These are phyloP conservation scores for Neurospora sp. DNA, from an alignment of 495 filamentous ascomycete species.

Conservation along the genomic window DNA sequence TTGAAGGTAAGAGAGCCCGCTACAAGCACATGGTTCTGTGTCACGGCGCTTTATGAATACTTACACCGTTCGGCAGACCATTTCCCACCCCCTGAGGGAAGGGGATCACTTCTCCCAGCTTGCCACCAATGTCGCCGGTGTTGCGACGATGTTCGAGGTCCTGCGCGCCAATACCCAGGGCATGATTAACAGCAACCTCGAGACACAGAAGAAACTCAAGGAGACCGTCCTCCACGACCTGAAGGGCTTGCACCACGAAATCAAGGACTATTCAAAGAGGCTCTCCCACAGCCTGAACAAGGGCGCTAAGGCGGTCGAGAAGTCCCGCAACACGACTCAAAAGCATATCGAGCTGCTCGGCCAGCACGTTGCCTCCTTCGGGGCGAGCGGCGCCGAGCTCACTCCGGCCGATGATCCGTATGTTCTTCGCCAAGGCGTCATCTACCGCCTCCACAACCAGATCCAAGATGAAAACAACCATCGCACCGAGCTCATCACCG, in stretches of 20 bases:
- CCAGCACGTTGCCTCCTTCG: conserved; percentile 66
- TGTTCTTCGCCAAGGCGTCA: conserved; percentile 68
- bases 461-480: conserved; percentile 92
- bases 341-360: conserved; percentile 92
- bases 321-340: conserved; percentile 75
- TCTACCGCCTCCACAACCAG: conserved; percentile 80
- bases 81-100: conserved; percentile 75
- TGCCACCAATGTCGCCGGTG: conserved; percentile 65
- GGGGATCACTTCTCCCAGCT: conserved; percentile 85
- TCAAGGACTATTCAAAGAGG: conserved; percentile 91
- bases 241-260: conserved; percentile 85
- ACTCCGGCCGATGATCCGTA: conserved; percentile 75
- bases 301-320: conserved; percentile 80
- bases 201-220: conserved; percentile 82
- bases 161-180: conserved; percentile 85
- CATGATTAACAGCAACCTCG: conserved; percentile 73
- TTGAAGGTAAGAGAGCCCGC: conserved; percentile 53
- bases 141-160: conserved; percentile 86
- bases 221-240: conserved; percentile 75
- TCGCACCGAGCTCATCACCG: conserved; percentile 74
- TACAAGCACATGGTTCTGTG: not conserved
- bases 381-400: conserved; percentile 57
- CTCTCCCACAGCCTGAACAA: conserved; percentile 75
- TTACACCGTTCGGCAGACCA: conserved; percentile 44
- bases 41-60: not conserved